phyloP scores from a whole-genome alignment of 768 basidiomycete species.

The Xanthoconium purpureum region DNA sequence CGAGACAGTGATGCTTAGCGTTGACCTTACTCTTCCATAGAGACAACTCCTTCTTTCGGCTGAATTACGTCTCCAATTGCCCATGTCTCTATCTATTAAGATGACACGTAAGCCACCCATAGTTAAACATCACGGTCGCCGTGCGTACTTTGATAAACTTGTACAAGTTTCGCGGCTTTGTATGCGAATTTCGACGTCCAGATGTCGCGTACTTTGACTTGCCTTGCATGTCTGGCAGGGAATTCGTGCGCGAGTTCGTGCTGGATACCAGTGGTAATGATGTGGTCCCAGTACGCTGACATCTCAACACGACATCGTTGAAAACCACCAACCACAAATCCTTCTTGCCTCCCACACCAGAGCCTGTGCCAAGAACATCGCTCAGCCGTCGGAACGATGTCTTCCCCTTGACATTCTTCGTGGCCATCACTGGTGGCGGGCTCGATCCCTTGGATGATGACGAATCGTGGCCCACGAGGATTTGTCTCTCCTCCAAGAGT shows the following conservation, averaged over 20 bases:
- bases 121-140: background rate
- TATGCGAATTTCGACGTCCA: constrained; percentile 69
- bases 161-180: constrained; percentile 88
- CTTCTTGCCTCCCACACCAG: constrained; percentile 63
- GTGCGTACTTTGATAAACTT: constrained; percentile 79
- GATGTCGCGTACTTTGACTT: constrained; percentile 83
- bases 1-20: background rate
- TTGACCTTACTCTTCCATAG: constrained; percentile 83
- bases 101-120: constrained; percentile 2
- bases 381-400: constrained; percentile 86
- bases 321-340: constrained; percentile 95
- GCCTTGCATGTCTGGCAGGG: constrained; percentile 79
- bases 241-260: constrained; percentile 67
- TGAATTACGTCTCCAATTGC: constrained; percentile 73
- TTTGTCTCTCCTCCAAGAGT: constrained; percentile 76
- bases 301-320: constrained; percentile 92
- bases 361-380: constrained; percentile 71
- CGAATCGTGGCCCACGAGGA: constrained; percentile 36
- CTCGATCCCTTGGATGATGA: constrained; percentile 28
- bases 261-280: constrained; percentile 72
- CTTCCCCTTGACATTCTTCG: constrained; percentile 71
- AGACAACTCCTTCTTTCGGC: constrained; percentile 75
- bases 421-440: constrained; percentile 35
- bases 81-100: constrained; percentile 83
- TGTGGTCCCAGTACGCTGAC: constrained; percentile 87